phyloP scores from a whole-genome alignment of 176 grass and related monocot genomes.

The Pharus latifolius region DNA sequence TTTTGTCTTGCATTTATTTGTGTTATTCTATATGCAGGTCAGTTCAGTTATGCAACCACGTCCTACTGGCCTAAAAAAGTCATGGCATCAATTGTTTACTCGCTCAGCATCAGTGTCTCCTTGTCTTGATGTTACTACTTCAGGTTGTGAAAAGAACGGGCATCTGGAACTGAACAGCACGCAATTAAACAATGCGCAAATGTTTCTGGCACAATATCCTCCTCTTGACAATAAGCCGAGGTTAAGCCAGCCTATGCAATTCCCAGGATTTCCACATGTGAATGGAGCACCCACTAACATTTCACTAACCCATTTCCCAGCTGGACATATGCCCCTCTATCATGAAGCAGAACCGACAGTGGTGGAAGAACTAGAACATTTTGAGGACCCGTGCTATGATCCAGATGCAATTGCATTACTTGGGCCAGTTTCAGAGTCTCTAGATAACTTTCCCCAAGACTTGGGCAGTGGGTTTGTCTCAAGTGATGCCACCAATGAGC shows the following conservation, averaged over 20 bases:
- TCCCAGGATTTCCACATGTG: slow-evolving; percentile 32
- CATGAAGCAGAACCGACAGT: slow-evolving; percentile 29
- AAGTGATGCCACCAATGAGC: slow-evolving; percentile 25
- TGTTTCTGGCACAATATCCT: slow-evolving; percentile 33
- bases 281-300: slow-evolving; percentile 14
- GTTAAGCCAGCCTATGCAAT: slow-evolving; percentile 25
- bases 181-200: slow-evolving; percentile 41
- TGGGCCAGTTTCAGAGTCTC: slow-evolving; percentile 70
- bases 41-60: slow-evolving; percentile 54
- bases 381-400: slow-evolving; percentile 89
- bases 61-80: slow-evolving; percentile 47
- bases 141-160: slow-evolving; percentile 20
- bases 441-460: slow-evolving; percentile 58
- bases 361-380: slow-evolving; percentile 53
- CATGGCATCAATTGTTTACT: slow-evolving; percentile 82
- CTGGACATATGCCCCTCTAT: slow-evolving; percentile 36
- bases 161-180: slow-evolving; percentile 26
- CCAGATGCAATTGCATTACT: slow-evolving; percentile 67
- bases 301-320: slow-evolving; percentile 26
- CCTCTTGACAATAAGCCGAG: slow-evolving; percentile 31
- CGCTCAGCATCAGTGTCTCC: slow-evolving; percentile 53
- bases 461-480: slow-evolving; percentile 35
- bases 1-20: slow-evolving; percentile 9
- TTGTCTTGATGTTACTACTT: slow-evolving; percentile 36
- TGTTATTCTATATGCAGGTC: slow-evolving; percentile 42